Evolutionary conservation across 306 rosid species (phyloP).

Genomic region (Morella rubra): DNA sequence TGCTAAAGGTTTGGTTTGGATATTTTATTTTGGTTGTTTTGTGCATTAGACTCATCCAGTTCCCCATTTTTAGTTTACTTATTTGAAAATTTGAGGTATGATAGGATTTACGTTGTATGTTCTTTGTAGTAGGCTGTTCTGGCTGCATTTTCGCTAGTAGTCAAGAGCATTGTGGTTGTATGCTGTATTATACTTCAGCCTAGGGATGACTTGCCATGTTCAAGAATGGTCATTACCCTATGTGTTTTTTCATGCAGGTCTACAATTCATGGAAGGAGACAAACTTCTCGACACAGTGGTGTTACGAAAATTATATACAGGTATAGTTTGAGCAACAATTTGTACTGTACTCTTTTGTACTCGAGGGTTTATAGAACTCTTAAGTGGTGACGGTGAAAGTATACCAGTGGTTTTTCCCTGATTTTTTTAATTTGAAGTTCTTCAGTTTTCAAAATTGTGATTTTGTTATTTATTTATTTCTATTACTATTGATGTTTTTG

Average conservation of each 20-base stretch:
- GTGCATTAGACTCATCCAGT: constrained; percentile 16
- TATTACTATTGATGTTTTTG: neutral
- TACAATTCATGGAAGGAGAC: constrained; percentile 97
- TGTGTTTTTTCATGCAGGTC: constrained; percentile 46
- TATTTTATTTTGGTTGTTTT: constrained; percentile 3
- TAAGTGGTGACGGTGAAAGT: too few species aligned
- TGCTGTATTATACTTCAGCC: neutral
- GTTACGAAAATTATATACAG: constrained; percentile 93
- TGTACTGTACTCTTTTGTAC: too few species aligned
- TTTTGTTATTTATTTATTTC: neutral
- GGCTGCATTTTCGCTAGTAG: neutral
- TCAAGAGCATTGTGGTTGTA: neutral
- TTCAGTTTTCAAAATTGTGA: neutral
- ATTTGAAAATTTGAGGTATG: too few species aligned
- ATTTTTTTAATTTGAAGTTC: neutral
- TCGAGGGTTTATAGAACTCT: too few species aligned
- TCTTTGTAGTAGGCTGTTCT: neutral
- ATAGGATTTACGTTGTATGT: too few species aligned
- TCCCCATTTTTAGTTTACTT: constrained; percentile 4
- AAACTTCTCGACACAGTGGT: constrained; percentile 95
- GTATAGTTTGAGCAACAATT: constrained; percentile 28
- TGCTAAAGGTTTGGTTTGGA: constrained; percentile 61
- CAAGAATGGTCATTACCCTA: constrained; percentile 15
- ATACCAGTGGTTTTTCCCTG: neutral
- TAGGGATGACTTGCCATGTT: constrained; percentile 1